Evolutionary conservation across 768 basidiomycete species (phyloP), one percentile per base, ranked within the genome.

Genomic region (Lanmaoa rubissima): DNA sequence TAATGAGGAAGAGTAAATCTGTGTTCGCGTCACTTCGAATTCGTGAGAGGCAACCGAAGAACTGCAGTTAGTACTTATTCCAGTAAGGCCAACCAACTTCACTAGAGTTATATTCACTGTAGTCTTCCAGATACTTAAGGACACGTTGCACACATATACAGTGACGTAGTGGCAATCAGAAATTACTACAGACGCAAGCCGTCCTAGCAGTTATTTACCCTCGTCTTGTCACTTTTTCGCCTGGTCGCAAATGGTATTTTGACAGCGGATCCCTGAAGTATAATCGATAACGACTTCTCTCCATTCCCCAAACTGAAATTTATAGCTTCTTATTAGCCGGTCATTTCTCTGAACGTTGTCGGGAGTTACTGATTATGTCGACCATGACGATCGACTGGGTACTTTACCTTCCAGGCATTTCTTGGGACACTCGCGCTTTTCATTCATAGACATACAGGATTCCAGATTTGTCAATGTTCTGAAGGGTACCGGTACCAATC

Each of bases 1-100:
- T 26, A 12, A 26, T 53, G 3, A 65, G 40, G 55, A 71, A 71
- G 57, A 71, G 67, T 31, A 68, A 54, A 64, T 65, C 66, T 13
- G 26, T 66, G 16, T 72, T 71, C 16, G 42, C 64, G 5, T 61
- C 70, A n/a, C 35, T 73, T 41, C 61, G 60, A 26, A 44, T 50
- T 19, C 59, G 61, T 14, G 57, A 59, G 53, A 61, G 39, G 40
- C 50, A 53, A n/a, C 24, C 50, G 32, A 58, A 63, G 47, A 26
- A 31, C 19, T 5, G 1, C 41, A 36, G 32, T 51, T 53, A 57
- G 44, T 41, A 28, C 24, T 43, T 4, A 39, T 34, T 5, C 45
- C 35, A 43, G 53, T 57, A 32, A 59, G 56, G 5, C 26, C 12
- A n/a, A 3, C 13, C n/a, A 28, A 16, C 31, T 48, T 43, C 24